Evolutionary conservation across 1,284 basidiomycete genomes (phyloP).

Genomic region (Cutaneotrichosporon sp.): DNA sequence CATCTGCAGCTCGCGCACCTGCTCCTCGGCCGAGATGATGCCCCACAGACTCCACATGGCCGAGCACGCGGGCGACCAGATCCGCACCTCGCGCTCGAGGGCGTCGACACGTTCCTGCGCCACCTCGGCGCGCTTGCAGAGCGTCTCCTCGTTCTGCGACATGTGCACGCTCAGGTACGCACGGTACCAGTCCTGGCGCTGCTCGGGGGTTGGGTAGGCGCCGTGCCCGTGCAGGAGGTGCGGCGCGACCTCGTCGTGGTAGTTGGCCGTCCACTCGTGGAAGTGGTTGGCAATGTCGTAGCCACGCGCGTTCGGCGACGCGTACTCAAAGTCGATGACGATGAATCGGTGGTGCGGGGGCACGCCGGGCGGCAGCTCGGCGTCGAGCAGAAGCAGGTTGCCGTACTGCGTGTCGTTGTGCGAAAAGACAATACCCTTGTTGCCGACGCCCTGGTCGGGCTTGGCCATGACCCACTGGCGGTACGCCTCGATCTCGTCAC

Average conservation of each 20-base stretch:
- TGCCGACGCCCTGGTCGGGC: constrained; percentile 23
- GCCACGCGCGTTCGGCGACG: constrained; percentile 76
- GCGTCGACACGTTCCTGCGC: constrained; percentile 35
- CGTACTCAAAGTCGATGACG: constrained; percentile 94
- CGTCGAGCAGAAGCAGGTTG: constrained; percentile 71
- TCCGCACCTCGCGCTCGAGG: constrained; percentile 68
- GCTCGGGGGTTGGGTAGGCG: constrained; percentile 64
- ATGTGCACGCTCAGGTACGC: constrained; percentile 61
- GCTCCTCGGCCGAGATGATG: constrained; percentile 78
- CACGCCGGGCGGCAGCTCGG: constrained; percentile 50
- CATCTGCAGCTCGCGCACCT: constrained; percentile 59
- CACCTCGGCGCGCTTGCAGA: constrained; percentile 33
- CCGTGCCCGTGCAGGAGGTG: constrained; percentile 67
- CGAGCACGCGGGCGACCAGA: constrained; percentile 82
- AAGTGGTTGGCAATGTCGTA: constrained; percentile 96
- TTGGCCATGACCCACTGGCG: constrained; percentile 34
- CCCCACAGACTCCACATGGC: constrained; percentile 91
- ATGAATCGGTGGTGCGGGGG: constrained; percentile 64
- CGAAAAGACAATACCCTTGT: constrained; percentile 43
- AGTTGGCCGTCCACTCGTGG: constrained; percentile 90
- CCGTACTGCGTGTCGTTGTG: constrained; percentile 92
- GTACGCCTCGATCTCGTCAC: constrained; percentile 42
- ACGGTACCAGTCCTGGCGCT: constrained; percentile 74
- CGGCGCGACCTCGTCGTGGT: constrained; percentile 60
- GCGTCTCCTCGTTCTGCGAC: constrained; percentile 29